Conservation (phyloP, 805 yeast genomes). For the Millerozyma acaciae region DNA sequence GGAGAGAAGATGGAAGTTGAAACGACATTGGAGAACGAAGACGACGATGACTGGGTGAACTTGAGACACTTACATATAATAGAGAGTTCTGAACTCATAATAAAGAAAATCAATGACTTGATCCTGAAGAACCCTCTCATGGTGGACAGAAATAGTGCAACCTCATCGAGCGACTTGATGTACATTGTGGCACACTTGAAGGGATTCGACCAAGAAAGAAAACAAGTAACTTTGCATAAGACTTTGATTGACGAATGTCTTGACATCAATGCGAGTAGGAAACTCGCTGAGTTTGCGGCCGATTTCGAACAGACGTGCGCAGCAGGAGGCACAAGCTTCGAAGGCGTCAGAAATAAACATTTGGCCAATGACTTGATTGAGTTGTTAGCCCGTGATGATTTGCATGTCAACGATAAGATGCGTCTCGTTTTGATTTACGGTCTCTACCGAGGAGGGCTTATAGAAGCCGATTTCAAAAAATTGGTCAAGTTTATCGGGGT, state of each 20-base stretch:
- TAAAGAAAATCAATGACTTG: constrained; percentile 57
- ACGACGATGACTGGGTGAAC: constrained; percentile 70
- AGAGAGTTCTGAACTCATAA: constrained; percentile 63
- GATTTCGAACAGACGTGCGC: constrained; percentile 82
- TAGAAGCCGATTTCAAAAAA: constrained; percentile 68
- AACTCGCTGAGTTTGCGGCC: constrained; percentile 63
- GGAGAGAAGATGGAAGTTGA: constrained; percentile 29
- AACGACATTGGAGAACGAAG: constrained; percentile 49
- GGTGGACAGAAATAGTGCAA: constrained; percentile 62
- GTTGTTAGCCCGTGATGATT: constrained; percentile 45
- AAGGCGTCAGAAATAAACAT: constrained; percentile 58
- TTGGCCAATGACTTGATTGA: constrained; percentile 60
- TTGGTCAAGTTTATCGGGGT: constrained; percentile 54
- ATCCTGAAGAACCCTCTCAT: constrained; percentile 70
- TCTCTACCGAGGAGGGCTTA: constrained; percentile 75
- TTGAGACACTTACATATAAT: constrained; percentile 72
- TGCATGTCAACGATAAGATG: constrained; percentile 62
- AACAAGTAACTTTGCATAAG: constrained; percentile 56
- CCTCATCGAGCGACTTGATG: constrained; percentile 65
- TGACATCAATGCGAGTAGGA: constrained; percentile 51
- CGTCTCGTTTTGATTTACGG: constrained; percentile 74
- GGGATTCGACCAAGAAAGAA: constrained; percentile 65
- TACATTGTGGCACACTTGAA: constrained; percentile 69
- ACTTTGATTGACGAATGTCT: constrained; percentile 63
- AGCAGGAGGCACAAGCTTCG: constrained; percentile 65